Conservation (phyloP, 495 filamentous ascomycete genomes). For the Penicillium canescens region DNA sequence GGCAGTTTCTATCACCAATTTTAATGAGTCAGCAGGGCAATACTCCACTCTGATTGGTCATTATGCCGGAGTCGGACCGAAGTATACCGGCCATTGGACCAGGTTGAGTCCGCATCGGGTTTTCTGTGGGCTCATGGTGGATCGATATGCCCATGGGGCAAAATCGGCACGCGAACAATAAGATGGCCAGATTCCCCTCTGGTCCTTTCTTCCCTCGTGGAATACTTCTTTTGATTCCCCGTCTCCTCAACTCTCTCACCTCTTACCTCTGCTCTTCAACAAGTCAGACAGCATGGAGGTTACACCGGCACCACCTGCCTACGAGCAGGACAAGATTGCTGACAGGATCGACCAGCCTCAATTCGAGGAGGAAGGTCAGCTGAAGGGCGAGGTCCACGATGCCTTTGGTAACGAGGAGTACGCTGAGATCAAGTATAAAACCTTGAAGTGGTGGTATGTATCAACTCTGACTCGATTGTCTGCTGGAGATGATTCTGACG, state of each 20-base stretch:
- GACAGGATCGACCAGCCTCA: constrained; percentile 14
- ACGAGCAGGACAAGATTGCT: constrained; percentile 24
- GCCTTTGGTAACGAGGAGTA: constrained; percentile 46
- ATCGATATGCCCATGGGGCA: constrained; percentile 2
- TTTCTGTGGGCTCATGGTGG: background rate
- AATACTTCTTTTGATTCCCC: background rate
- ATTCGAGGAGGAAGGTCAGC: constrained; percentile 33
- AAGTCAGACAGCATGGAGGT: constrained; percentile 24
- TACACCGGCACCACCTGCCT: constrained; percentile 17
- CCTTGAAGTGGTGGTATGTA: constrained; percentile 49
- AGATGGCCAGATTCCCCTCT: background rate
- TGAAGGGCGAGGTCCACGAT: constrained; percentile 35
- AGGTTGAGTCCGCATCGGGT: background rate
- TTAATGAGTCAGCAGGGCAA: constrained; percentile 4
- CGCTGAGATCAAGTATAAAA: constrained; percentile 49
- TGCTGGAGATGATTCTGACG: constrained; percentile 5
- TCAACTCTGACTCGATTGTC: background rate
- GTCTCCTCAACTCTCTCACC: background rate
- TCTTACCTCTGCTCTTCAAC: constrained; percentile 1
- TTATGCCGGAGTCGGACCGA: constrained; percentile 2
- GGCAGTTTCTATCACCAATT: constrained; percentile 6
- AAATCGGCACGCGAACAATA: constrained; percentile 1
- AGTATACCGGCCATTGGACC: constrained; percentile 1
- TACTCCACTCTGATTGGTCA: background rate
- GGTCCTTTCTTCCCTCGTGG: background rate